Conservation (phyloP, 1,139 yeast genomes). For the Suhomyces bokatorum region DNA sequence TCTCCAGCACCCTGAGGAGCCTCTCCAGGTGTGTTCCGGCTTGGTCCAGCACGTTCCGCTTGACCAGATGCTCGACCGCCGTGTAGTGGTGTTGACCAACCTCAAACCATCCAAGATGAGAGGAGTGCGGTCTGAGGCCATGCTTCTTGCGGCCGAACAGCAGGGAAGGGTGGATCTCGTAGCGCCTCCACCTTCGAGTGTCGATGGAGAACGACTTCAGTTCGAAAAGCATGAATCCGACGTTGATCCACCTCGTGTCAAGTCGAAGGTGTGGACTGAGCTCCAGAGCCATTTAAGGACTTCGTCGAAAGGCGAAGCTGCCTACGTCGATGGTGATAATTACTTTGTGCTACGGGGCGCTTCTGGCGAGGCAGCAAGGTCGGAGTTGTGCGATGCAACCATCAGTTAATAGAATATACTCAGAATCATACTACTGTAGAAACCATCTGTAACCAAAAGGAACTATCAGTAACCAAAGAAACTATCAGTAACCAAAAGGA, state of each 20-base stretch:
- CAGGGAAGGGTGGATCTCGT: slow-evolving; percentile 23
- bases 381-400: slow-evolving; percentile 2
- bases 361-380: slow-evolving; percentile 5
- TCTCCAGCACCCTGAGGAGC: slow-evolving; percentile 16
- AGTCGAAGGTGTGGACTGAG: slow-evolving; percentile 36
- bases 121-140: slow-evolving; percentile 69
- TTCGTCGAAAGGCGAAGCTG: slow-evolving; percentile 28
- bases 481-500: no score
- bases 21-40: slow-evolving; percentile 57
- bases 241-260: slow-evolving; percentile 29
- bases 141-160: slow-evolving; percentile 54
- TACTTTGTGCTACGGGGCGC: slow-evolving; percentile 10
- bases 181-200: slow-evolving; percentile 22
- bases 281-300: slow-evolving; percentile 29
- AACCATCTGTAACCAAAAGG: no score
- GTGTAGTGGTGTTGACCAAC: slow-evolving; percentile 82
- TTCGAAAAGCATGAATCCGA: slow-evolving; percentile 25
- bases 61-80: slow-evolving; percentile 80
- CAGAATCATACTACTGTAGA: not conserved
- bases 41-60: slow-evolving; percentile 67
- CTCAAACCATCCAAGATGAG: slow-evolving; percentile 91
- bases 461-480: no score
- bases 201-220: slow-evolving; percentile 31
- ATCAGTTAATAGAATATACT: slow-evolving; percentile 1
- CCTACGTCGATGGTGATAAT: slow-evolving; percentile 18